phyloP scores from a whole-genome alignment of 306 rosid species.

The Oemleria cerasiformis region DNA sequence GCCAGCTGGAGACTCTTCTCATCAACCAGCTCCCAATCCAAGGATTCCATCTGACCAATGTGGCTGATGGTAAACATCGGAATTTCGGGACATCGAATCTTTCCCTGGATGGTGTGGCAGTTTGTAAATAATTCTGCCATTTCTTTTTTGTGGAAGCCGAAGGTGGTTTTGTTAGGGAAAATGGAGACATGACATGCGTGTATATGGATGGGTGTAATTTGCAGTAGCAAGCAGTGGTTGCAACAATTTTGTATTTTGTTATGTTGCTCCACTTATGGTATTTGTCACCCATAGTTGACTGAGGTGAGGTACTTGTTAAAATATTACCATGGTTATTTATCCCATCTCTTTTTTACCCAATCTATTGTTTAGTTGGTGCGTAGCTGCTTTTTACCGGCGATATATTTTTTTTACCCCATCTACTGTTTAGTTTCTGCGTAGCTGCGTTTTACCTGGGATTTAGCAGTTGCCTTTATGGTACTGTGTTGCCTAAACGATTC shows the following conservation, averaged over 20 bases:
- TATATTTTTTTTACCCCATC: background rate
- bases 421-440: too few species aligned
- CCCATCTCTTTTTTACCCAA: background rate
- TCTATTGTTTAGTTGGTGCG: too few species aligned
- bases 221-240: constrained; percentile 30
- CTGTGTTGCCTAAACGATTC: background rate
- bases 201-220: constrained; percentile 10
- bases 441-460: background rate
- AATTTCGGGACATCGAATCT: constrained; percentile 77
- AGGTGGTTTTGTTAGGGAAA: constrained; percentile 3
- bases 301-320: constrained; percentile 7
- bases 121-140: constrained; percentile 20
- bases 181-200: constrained; percentile 1
- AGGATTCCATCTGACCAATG: constrained; percentile 64
- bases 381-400: background rate
- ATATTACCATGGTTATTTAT: background rate
- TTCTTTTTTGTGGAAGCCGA: background rate
- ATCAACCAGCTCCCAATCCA: constrained; percentile 78
- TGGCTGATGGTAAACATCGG: constrained; percentile 82
- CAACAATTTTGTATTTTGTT: constrained; percentile 53
- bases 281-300: constrained; percentile 10
- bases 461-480: background rate
- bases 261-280: constrained; percentile 37
- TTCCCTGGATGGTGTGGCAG: constrained; percentile 35
- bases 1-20: constrained; percentile 88